Evolutionary conservation across 768 basidiomycete species (phyloP), one percentile per base, ranked within the genome.

Genomic region (Leccinum sublutescens): DNA sequence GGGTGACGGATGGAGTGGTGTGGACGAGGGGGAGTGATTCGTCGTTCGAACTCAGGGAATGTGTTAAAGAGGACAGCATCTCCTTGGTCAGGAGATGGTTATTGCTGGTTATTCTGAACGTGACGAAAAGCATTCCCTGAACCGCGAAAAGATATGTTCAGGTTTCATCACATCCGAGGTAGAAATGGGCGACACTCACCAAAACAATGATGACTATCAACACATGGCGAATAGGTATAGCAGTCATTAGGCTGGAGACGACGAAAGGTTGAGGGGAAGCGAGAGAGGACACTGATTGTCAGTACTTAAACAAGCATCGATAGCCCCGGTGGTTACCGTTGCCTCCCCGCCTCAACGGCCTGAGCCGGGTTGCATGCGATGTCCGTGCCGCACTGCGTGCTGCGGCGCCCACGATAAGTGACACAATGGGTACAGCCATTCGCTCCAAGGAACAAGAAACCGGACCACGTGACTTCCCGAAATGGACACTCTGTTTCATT

Each of bases 161-260:
- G 49, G 23, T 21, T 10, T 29, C 12, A 19, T 15, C 4, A 34
- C 19, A 19, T 5, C 0, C 5, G 4, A 3, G n/a, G 4, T 11
- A 19, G n/a, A 23, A 9, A 15, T 34, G 2, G 17, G 53, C 10
- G 29, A 19, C 43, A 62, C 70, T 64, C 61, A 71, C 70, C 4
- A 72, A 14, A 40, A 71, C 23, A 52, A 53, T 43, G 15, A 55
- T 17, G 23, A 59, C 65, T 49, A 62, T 19, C 17, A 62, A 27
- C 34, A 65, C 60, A 64, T 70, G 50, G 19, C 70, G 70, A 56
- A 62, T 29, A 0, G 63, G 64, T 55, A 70, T 48, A 19, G 54
- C 55, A 66, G 68, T 70, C 45, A 43, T 55, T 53, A 19, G 5
- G 11, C 40, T n/a, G 17, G 40, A 40, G 17, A 40, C 17, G 17